Conservation (phyloP, 352 stramenopile genomes). For the Albugo laibachii region DNA sequence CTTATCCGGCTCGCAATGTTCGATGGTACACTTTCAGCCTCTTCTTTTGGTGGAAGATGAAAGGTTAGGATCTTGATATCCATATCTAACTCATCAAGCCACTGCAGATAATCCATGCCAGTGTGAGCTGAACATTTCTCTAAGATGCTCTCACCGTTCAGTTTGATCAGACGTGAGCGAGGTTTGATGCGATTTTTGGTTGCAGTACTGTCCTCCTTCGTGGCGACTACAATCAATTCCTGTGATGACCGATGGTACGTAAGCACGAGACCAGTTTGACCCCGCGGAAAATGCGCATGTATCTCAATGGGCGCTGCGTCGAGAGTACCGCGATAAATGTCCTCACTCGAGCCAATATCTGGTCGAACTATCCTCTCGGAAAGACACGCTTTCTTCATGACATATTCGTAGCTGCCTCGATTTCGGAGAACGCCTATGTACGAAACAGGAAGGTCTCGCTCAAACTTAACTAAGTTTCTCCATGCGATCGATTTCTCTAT, state of each 20-base stretch:
- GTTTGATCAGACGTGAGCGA: slow-evolving; percentile 45
- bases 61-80: slow-evolving; percentile 50
- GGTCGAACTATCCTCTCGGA: no score
- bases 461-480: slow-evolving; percentile 25
- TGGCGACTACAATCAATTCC: slow-evolving; percentile 14
- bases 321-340: slow-evolving; percentile 26
- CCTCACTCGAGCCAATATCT: neutral
- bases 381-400: slow-evolving; percentile 8
- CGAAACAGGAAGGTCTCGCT: slow-evolving; percentile 55
- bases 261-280: slow-evolving; percentile 40
- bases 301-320: slow-evolving; percentile 65
- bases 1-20: slow-evolving; percentile 6
- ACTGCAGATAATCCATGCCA: slow-evolving; percentile 24
- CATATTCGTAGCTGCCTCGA: slow-evolving; percentile 25
- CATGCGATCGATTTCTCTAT: slow-evolving; percentile 44
- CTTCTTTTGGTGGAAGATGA: slow-evolving; percentile 37
- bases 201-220: slow-evolving; percentile 29
- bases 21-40: slow-evolving; percentile 33
- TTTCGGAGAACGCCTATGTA: slow-evolving; percentile 62
- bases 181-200: slow-evolving; percentile 48
- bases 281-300: slow-evolving; percentile 39
- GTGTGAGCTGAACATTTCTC: slow-evolving; percentile 30
- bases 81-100: slow-evolving; percentile 15
- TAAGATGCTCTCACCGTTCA: slow-evolving; percentile 36
- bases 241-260: slow-evolving; percentile 12